These are phyloP conservation scores for Imleria badia DNA, from an alignment of 768 basidiomycete genomes.

Conservation along the genomic window DNA sequence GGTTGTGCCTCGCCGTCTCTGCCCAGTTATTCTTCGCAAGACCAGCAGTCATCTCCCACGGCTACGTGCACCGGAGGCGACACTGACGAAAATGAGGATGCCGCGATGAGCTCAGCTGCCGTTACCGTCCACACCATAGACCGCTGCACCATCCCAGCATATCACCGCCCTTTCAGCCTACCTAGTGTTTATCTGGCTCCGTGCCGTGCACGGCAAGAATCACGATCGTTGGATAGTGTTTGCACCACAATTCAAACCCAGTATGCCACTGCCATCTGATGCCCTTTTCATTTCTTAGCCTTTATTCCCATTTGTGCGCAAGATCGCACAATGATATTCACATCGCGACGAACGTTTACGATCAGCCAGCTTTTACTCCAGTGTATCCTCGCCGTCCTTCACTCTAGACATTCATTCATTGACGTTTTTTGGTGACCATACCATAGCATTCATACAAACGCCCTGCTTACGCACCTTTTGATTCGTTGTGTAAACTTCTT, in stretches of 20 bases:
- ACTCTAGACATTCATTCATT: background rate
- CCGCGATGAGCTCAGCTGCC: background rate
- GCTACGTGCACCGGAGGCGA: background rate
- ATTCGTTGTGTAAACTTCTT: slow-evolving; percentile 5
- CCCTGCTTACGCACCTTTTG: background rate
- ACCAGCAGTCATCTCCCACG: background rate
- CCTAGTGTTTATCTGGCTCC: slow-evolving; percentile 7
- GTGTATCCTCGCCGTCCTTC: slow-evolving; percentile 2
- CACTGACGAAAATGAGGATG: background rate
- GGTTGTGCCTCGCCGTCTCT: slow-evolving; percentile 15
- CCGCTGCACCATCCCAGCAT: slow-evolving; percentile 1
- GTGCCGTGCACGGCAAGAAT: background rate
- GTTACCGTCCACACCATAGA: background rate
- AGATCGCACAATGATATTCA: slow-evolving; percentile 12
- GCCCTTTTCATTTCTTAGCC: background rate
- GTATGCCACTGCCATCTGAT: slow-evolving; percentile 3
- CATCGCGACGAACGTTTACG: slow-evolving; percentile 15
- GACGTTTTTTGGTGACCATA: slow-evolving; percentile 3
- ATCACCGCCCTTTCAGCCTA: slow-evolving; percentile 17
- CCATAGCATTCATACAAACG: background rate
- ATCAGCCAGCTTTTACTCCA: background rate
- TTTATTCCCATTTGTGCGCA: slow-evolving; percentile 4
- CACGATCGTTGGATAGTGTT: slow-evolving; percentile 6
- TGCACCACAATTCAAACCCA: slow-evolving; percentile 18
- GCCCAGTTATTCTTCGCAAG: slow-evolving; percentile 6